phyloP scores from a whole-genome alignment of 2,329 filamentous ascomycete genomes.

The Beauveria sp. region DNA sequence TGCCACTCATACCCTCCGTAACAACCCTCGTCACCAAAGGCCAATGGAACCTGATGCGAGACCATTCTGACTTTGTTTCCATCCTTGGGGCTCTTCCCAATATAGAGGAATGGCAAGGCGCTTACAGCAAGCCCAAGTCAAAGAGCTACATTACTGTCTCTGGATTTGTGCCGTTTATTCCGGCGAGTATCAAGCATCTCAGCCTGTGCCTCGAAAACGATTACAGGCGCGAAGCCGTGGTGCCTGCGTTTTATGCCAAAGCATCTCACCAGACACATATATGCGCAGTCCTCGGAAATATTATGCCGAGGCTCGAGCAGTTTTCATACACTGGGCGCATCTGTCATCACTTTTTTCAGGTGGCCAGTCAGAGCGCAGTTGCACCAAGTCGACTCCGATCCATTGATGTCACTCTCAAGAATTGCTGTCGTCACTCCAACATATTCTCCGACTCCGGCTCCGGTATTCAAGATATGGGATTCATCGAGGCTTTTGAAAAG shows the following conservation, averaged over 20 bases:
- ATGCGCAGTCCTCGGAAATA: slow-evolving; percentile 54
- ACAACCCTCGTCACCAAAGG: slow-evolving; percentile 64
- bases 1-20: slow-evolving; percentile 47
- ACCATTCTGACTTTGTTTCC: slow-evolving; percentile 52
- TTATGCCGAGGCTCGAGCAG: slow-evolving; percentile 56
- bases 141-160: slow-evolving; percentile 67
- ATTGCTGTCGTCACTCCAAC: slow-evolving; percentile 54
- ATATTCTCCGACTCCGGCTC: slow-evolving; percentile 57
- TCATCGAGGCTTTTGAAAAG: slow-evolving; percentile 63
- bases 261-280: slow-evolving; percentile 54
- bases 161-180: slow-evolving; percentile 50
- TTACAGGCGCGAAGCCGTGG: slow-evolving; percentile 56
- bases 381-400: slow-evolving; percentile 50
- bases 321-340: slow-evolving; percentile 66
- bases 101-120: slow-evolving; percentile 55
- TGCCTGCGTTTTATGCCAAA: slow-evolving; percentile 54
- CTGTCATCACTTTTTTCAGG: slow-evolving; percentile 61
- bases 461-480: slow-evolving; percentile 63
- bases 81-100: slow-evolving; percentile 58
- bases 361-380: slow-evolving; percentile 42
- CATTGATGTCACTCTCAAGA: slow-evolving; percentile 66
- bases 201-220: slow-evolving; percentile 66
- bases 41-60: slow-evolving; percentile 68
- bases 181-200: slow-evolving; percentile 51
- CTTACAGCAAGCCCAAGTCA: slow-evolving; percentile 63